Evolutionary conservation across 495 filamentous ascomycete genomes (phyloP), one percentile per base, ranked within the genome.

Genomic region (Penicillium mononematosum): DNA sequence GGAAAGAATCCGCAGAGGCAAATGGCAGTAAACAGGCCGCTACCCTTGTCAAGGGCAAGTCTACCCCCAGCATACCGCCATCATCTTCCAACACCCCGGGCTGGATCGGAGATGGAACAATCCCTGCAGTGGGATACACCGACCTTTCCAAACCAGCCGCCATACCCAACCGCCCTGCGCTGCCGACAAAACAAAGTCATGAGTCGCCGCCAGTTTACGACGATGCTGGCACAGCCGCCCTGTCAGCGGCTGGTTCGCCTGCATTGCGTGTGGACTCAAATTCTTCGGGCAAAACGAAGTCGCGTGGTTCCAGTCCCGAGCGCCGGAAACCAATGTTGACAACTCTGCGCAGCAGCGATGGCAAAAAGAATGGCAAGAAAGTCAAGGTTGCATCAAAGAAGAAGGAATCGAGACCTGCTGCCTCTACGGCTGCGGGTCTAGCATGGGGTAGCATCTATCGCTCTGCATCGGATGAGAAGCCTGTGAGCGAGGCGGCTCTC

Each of bases 381-480:
- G 29, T 62, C 41, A 74, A 77, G 68, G 48, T 67, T 45, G 57
- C 59, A 58, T 32, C 61, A 29, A 61, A 72, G 58, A 60, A 62
- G 63, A 74, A 67, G 65, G 70, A 68, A 59, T 50, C 62, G 65
- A 70, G 75, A 27, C 80, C 74, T 44, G 80, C 79, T 45, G 90
- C 92, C 29, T 91, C 88, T 42, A 95, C 89, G 70, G 94, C 94
- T 14, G 94, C 94, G 2, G 88, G 88, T 2, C 72, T 96, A 36
- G 93, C 93, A 17, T 98, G 92, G 92, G 83, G 79, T 43, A 81
- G 78, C 57, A 73, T 78, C 34, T 76, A 77, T 27, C 75, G 76
- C 2, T 50, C 68, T 14, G 56, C 67, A 0, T 66, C 65, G 39
- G 57, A 55, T 11, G 71, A 75, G 16, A 73, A 67, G 63, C 57